These are phyloP conservation scores for Aspergillus egyptiacus DNA, from an alignment of 495 filamentous ascomycete species.

Conservation along the genomic window DNA sequence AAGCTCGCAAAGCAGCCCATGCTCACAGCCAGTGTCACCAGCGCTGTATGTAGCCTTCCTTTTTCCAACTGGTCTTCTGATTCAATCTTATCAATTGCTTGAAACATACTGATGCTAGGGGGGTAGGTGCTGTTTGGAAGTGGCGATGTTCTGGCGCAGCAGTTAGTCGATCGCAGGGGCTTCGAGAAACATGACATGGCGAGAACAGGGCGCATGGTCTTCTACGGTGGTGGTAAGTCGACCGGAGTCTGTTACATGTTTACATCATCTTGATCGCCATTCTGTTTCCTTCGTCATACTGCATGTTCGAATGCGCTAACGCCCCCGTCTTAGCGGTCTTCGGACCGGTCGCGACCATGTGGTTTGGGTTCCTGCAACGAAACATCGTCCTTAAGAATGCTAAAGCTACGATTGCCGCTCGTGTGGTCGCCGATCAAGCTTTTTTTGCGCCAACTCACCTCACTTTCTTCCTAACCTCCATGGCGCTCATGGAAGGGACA, in stretches of 20 bases:
- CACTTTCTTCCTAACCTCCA: conserved; percentile 72
- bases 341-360: conserved; percentile 82
- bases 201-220: conserved; percentile 82
- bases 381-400: conserved; percentile 58
- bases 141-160: conserved; percentile 89
- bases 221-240: conserved; percentile 76
- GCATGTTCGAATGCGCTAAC: conserved; percentile 10
- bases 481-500: conserved; percentile 82
- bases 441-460: conserved; percentile 80
- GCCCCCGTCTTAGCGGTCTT: conserved; percentile 59
- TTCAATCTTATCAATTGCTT: background rate
- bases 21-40: conserved; percentile 83
- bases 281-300: background rate
- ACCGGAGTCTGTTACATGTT: background rate
- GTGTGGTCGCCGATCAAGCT: conserved; percentile 78
- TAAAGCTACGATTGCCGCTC: conserved; percentile 68
- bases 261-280: background rate
- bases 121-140: conserved; percentile 76
- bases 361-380: conserved; percentile 76
- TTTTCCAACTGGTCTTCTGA: background rate
- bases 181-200: conserved; percentile 71
- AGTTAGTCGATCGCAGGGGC: conserved; percentile 79
- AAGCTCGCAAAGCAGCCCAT: conserved; percentile 75
- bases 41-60: conserved; percentile 48
- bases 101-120: background rate